These are phyloP conservation scores for Mortierella sp. DNA, from an alignment of 371 early-diverging fungal genomes.

Conservation along the genomic window DNA sequence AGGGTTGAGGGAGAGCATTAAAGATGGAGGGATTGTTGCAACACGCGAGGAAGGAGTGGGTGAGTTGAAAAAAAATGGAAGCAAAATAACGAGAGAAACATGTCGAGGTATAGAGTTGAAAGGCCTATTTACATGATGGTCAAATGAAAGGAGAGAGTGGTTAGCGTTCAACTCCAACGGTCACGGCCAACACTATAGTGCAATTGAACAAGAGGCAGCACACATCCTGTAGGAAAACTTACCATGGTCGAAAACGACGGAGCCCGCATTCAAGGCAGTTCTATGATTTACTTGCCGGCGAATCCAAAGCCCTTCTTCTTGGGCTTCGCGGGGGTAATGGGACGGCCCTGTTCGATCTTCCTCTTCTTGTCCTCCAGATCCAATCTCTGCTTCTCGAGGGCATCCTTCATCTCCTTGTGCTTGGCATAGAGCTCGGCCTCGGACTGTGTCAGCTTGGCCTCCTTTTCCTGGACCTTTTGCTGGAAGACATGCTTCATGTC, in stretches of 20 bases:
- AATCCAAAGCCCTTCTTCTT: slow-evolving; percentile 86
- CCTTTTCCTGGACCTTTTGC: slow-evolving; percentile 98
- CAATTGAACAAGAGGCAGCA: not conserved
- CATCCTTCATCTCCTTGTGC: slow-evolving; percentile 97
- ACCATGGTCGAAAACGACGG: not conserved
- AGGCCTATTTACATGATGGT: not conserved
- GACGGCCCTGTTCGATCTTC: slow-evolving; percentile 86
- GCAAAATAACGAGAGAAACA: slow-evolving; percentile 5
- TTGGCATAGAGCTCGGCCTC: slow-evolving; percentile 98
- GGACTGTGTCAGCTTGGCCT: slow-evolving; percentile 94
- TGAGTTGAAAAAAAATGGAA: not conserved
- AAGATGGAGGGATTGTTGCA: not conserved
- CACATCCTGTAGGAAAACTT: not conserved
- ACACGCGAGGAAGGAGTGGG: not conserved
- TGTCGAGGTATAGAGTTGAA: not conserved
- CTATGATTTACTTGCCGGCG: slow-evolving; percentile 66
- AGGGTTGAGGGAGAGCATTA: slow-evolving; percentile 2
- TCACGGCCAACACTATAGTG: too few relatives aligned
- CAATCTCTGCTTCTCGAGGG: slow-evolving; percentile 92
- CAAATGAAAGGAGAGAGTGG: not conserved
- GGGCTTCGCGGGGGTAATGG: slow-evolving; percentile 85
- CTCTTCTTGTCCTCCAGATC: slow-evolving; percentile 97
- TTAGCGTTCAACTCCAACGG: not conserved
- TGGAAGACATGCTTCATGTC: slow-evolving; percentile 99
- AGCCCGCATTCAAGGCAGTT: not conserved